Evolutionary conservation across 768 basidiomycete species (phyloP), one percentile per base, ranked within the genome.

Genomic region (Lenzites betulinus): DNA sequence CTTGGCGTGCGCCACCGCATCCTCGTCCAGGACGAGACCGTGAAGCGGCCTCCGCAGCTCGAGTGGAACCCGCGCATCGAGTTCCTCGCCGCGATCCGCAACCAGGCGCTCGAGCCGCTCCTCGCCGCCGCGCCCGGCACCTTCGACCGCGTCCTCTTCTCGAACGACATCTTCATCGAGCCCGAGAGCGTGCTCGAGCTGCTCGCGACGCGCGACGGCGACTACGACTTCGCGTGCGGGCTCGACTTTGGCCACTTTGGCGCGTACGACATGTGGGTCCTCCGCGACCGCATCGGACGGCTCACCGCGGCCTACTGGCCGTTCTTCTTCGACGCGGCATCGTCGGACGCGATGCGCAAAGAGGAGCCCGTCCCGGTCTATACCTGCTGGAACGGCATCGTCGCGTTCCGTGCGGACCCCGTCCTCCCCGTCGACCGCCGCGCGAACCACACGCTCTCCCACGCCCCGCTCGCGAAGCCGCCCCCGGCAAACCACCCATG

Each of bases 311-410:
- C 64, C 26, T 62, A 67, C 42, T 74, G 79, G 79, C 79, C 79
- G 0, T 80, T 77, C 59, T 75, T 80, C 60, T 70, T 79, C 41
- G 77, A 80, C 44, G 63, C 70, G 7, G 73, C 71, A 11, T 75
- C 66, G 51, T 70, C 71, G 60, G 64, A 69, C 42, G 74, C 75
- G 3, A 71, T 80, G 65, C 67, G 72, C 51, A 62, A 53, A 12
- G 79, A 76, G 36, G 72, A 74, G 15, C 77, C 79, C 12, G 79
- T 73, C 1, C 78, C 79, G 11, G 79, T 79, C 7, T 77, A 78
- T 57, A 60, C 76, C 0, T 80, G 79, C 67, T 80, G 79, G 79
- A 80, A 80, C 51, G 79, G 79, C 33, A 77, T 80, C 62, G 71
- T 71, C 49, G 75, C 74, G 2, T 75, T 80, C 63, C 44, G 63